Evolutionary conservation across 176 grass and related monocot species (phyloP).

Genomic region (Triticum monococcum): DNA sequence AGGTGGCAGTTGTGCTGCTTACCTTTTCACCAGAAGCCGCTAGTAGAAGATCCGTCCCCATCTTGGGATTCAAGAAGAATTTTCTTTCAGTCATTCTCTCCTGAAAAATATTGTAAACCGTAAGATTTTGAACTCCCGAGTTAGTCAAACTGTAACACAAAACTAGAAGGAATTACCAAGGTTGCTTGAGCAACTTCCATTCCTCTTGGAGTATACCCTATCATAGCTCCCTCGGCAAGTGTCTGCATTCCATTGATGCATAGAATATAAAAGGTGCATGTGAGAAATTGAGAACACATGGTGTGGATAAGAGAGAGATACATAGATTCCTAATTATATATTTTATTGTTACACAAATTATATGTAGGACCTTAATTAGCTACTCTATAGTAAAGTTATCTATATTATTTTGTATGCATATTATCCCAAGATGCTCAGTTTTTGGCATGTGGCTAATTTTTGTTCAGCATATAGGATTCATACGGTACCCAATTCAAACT

Average conservation of each 20-base stretch:
- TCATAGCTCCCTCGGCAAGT: conserved; percentile 88
- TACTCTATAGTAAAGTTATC: not conserved
- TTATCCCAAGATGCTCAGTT: not conserved
- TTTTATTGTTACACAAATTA: not conserved
- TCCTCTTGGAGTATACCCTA: conserved; percentile 83
- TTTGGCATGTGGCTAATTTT: not conserved
- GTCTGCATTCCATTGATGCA: conserved; percentile 46
- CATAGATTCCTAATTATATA: not conserved
- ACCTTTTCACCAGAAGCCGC: conserved; percentile 86
- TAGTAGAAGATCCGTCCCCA: conserved; percentile 86
- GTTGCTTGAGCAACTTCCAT: conserved; percentile 97
- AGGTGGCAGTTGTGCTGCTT: conserved; percentile 17
- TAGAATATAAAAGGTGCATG: conserved; percentile 13
- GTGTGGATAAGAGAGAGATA: not conserved
- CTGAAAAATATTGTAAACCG: conserved; percentile 44
- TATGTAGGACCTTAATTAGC: not conserved
- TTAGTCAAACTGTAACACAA: conserved; percentile 3
- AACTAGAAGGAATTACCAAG: conserved; percentile 58
- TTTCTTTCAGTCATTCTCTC: conserved; percentile 74
- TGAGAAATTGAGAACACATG: not conserved
- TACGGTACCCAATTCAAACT: not conserved
- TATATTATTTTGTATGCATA: conserved; percentile 19
- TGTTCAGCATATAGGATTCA: not conserved
- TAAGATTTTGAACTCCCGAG: conserved; percentile 27
- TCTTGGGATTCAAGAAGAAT: conserved; percentile 80